phyloP scores from a whole-genome alignment of 495 filamentous ascomycete species.

The Glarea lozoyensis region DNA sequence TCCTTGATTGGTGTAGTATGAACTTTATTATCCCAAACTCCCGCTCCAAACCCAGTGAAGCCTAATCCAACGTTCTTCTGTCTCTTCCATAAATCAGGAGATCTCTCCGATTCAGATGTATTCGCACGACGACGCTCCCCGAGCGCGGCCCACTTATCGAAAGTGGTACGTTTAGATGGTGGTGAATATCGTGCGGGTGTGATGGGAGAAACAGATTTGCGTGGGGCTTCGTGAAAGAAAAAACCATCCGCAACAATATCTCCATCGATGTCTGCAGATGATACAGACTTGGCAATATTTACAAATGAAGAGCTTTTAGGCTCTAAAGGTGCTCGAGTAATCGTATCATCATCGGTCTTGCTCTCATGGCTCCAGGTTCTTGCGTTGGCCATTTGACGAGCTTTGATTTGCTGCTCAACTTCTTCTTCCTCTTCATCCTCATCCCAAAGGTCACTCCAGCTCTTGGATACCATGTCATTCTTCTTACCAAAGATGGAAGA shows the following conservation, averaged over 20 bases:
- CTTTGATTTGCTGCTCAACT: conserved; percentile 48
- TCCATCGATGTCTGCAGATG: conserved; percentile 40
- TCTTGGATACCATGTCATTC: conserved; percentile 74
- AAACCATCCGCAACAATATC: conserved; percentile 55
- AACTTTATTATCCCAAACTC: conserved; percentile 36
- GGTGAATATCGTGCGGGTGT: conserved; percentile 40
- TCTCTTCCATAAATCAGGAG: conserved; percentile 33
- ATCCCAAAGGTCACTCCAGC: conserved; percentile 95
- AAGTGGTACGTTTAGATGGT: conserved; percentile 37
- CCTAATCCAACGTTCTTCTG: conserved; percentile 36
- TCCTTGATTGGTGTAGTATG: conserved; percentile 23
- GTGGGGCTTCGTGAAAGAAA: conserved; percentile 55
- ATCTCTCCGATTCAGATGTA: conserved; percentile 32
- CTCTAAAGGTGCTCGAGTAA: conserved; percentile 34
- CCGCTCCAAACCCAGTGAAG: conserved; percentile 37
- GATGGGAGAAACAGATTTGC: conserved; percentile 13
- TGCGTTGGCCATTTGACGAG: conserved; percentile 65
- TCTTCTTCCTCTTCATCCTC: conserved; percentile 70
- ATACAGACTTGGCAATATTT: conserved; percentile 30
- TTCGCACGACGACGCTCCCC: conserved; percentile 68
- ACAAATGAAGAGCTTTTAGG: conserved; percentile 42
- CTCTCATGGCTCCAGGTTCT: conserved; percentile 77
- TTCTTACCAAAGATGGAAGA: conserved; percentile 71
- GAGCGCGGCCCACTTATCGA: conserved; percentile 83
- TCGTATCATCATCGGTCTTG: conserved; percentile 28